Evolutionary conservation across 2,329 filamentous ascomycete species (phyloP).

Genomic region (Colletotrichum sp.): DNA sequence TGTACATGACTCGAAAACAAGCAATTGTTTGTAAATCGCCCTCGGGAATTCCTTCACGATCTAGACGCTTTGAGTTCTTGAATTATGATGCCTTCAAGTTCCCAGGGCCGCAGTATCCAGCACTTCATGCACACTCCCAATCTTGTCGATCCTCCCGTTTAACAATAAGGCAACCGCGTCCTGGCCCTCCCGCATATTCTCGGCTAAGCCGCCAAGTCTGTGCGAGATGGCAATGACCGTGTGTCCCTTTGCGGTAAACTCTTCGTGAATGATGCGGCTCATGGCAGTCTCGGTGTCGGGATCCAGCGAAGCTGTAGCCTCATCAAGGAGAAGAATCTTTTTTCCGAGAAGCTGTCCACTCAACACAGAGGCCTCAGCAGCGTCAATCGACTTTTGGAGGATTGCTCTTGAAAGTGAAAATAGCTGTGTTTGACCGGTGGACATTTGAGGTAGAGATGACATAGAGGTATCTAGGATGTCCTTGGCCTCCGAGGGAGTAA

Average conservation of each 20-base stretch:
- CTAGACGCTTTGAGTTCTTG: too few species aligned
- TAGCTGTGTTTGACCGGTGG: background rate
- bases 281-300: background rate
- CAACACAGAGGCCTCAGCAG: fast-evolving
- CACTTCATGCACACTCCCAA: background rate
- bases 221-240: background rate
- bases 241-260: background rate
- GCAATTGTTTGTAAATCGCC: too few species aligned
- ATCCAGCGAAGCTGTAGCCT: background rate
- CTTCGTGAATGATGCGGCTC: background rate
- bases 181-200: background rate
- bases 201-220: background rate
- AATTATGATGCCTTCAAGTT: background rate
- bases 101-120: background rate
- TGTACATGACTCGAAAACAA: too few species aligned
- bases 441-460: background rate
- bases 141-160: background rate
- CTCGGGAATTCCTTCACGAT: too few species aligned
- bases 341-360: fast-evolving
- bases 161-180: background rate
- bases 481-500: background rate
- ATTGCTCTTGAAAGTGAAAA: background rate
- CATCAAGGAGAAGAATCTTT: background rate
- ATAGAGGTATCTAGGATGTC: background rate
- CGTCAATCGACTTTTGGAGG: background rate